These are phyloP conservation scores for Rubroshorea leprosula DNA, from an alignment of 345 rosid species.

Conservation along the genomic window DNA sequence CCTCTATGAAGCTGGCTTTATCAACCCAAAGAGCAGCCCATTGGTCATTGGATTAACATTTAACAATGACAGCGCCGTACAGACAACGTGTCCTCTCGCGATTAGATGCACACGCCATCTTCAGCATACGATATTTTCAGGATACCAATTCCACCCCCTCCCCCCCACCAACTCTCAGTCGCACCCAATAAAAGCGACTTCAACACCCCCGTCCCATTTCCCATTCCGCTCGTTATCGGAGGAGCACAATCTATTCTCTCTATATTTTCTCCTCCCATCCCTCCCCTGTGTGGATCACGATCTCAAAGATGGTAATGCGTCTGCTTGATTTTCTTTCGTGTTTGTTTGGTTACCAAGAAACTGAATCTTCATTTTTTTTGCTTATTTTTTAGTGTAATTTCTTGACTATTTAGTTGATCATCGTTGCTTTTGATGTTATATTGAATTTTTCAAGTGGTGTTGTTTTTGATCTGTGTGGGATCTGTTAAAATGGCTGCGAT, in stretches of 20 bases:
- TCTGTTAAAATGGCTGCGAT: neutral
- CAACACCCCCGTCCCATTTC: neutral
- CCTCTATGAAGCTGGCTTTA: neutral
- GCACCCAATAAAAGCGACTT: neutral
- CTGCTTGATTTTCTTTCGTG: neutral
- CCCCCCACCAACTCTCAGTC: no score
- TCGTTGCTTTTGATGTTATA: neutral
- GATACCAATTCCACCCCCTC: neutral
- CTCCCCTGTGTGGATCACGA: neutral
- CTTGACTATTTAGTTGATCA: neutral
- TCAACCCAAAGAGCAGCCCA: neutral
- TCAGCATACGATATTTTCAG: neutral
- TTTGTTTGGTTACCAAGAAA: neutral
- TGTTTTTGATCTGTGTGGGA: neutral
- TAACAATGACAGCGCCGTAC: no score
- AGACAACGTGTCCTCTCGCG: neutral
- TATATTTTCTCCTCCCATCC: neutral
- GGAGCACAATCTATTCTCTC: neutral
- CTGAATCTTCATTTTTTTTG: no score
- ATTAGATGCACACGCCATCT: neutral
- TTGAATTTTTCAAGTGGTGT: no score
- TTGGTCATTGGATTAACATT: no score
- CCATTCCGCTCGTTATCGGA: neutral
- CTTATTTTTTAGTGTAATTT: no score
- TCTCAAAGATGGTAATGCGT: neutral